Conservation (phyloP, 345 rosid genomes). For the Arabis hirsuta region DNA sequence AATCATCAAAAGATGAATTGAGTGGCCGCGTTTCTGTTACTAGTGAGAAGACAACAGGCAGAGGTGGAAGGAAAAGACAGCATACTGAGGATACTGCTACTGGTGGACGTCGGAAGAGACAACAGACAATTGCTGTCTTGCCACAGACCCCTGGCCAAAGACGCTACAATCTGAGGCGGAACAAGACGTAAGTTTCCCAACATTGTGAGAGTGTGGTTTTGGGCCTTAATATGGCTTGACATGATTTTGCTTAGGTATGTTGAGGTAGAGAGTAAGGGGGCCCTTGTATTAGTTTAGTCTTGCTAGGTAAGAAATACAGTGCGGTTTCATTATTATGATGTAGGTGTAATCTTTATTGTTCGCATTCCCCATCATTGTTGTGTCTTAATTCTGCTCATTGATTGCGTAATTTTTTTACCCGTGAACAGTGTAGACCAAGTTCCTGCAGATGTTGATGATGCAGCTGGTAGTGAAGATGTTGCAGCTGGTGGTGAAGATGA, state of each 20-base stretch:
- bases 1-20: slow-evolving; percentile 45
- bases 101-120: slow-evolving; percentile 69
- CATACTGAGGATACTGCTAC: slow-evolving; percentile 60
- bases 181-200: slow-evolving; percentile 60
- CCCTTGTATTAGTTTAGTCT: slow-evolving; percentile 13
- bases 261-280: slow-evolving; percentile 1
- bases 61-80: slow-evolving; percentile 60
- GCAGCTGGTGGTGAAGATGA: slow-evolving; percentile 39
- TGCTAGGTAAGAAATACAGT: slow-evolving; percentile 5
- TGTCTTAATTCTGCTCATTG: slow-evolving; percentile 18
- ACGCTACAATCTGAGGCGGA: slow-evolving; percentile 87
- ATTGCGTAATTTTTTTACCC: slow-evolving; percentile 27
- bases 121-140: slow-evolving; percentile 53
- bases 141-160: slow-evolving; percentile 61
- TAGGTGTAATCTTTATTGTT: background rate
- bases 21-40: slow-evolving; percentile 46
- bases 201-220: slow-evolving; percentile 11
- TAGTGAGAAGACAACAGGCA: slow-evolving; percentile 45
- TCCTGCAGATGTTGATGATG: slow-evolving; percentile 41
- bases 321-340: background rate
- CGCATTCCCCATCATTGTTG: slow-evolving; percentile 17
- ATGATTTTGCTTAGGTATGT: slow-evolving; percentile 27
- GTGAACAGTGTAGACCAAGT: slow-evolving; percentile 52
- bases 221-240: slow-evolving; percentile 22
- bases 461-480: slow-evolving; percentile 37